Evolutionary conservation across 108 stramenopile species (phyloP), one percentile per base, ranked within the genome.

Genomic region (Nitzschia sp.): DNA sequence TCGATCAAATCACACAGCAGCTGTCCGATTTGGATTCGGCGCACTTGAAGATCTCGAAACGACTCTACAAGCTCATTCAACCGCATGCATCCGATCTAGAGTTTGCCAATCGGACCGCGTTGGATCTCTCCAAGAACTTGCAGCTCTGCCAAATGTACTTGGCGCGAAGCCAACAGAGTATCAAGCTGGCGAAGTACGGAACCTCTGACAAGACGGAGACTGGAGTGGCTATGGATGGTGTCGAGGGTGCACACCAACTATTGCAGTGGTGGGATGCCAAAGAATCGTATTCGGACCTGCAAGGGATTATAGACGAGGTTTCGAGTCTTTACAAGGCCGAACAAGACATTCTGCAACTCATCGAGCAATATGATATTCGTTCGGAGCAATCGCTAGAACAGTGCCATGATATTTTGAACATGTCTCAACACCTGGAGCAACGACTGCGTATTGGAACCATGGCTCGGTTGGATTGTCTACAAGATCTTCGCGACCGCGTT

Each of bases 111-210:
- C 58, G 68, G 48, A 23, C 62, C 3, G 52, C 76, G 6, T 48
- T 73, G 28, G 69, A 75, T n/a, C 41, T 76, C 44, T 62, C 58
- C 22, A 56, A 69, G 22, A 73, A 77, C 53, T 57, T 84, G 32
- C 64, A 66, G 25, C 48, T 84, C 3, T 68, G 79, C 11, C 32
- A 71, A 4, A 73, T 84, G 72, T 79, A 84, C 50, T 36, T 64
- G 21, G 46, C 31, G 26, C 71, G 59, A 33, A 63, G 46, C 34
- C 44, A 45, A 54, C 22, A 32, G 19, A 57, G 52, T n/a, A 65
- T 72, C 23, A 38, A 54, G 16, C 32, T 45, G 26, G 70, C 70
- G 2, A 71, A 33, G 47, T 9, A 58, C 63, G 78, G 71, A 52
- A 30, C 33, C 23, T 22, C 53, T 19, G 45, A 32, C 45, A 30